These are phyloP conservation scores for Clarireedia homoeocarpa DNA, from an alignment of 2,329 filamentous ascomycete genomes.

Conservation along the genomic window DNA sequence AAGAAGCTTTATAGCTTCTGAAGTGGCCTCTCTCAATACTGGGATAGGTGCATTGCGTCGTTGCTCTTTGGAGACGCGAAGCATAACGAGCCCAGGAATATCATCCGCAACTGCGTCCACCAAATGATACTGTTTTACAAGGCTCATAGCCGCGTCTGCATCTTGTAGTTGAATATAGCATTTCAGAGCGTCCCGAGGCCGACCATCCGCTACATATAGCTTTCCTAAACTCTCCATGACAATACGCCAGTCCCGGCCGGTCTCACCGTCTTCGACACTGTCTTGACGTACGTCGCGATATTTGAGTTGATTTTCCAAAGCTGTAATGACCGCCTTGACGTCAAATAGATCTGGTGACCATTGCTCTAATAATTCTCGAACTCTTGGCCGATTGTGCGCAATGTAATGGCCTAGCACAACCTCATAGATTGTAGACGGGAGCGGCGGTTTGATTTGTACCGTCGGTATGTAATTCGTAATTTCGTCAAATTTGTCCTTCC, in stretches of 20 bases:
- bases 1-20: conserved; percentile 77
- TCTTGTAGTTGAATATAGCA: conserved; percentile 90
- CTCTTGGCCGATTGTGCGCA: conserved; percentile 62
- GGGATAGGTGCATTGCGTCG: conserved; percentile 54
- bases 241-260: conserved; percentile 77
- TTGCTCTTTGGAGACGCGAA: conserved; percentile 71
- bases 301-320: conserved; percentile 75
- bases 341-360: conserved; percentile 86
- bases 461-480: conserved; percentile 79
- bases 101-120: conserved; percentile 84
- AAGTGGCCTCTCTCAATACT: conserved; percentile 72
- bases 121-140: conserved; percentile 86
- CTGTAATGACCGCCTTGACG: conserved; percentile 64
- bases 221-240: conserved; percentile 82
- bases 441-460: conserved; percentile 65
- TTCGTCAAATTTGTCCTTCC: conserved; percentile 79
- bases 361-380: conserved; percentile 69
- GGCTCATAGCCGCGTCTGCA: conserved; percentile 75
- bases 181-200: conserved; percentile 74
- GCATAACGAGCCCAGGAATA: conserved; percentile 77
- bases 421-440: conserved; percentile 80
- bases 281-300: conserved; percentile 69
- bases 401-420: conserved; percentile 86
- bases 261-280: conserved; percentile 64
- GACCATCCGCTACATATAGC: conserved; percentile 73